Evolutionary conservation across 257 asterid species (phyloP).

Genomic region (Eucommia ulmoides): DNA sequence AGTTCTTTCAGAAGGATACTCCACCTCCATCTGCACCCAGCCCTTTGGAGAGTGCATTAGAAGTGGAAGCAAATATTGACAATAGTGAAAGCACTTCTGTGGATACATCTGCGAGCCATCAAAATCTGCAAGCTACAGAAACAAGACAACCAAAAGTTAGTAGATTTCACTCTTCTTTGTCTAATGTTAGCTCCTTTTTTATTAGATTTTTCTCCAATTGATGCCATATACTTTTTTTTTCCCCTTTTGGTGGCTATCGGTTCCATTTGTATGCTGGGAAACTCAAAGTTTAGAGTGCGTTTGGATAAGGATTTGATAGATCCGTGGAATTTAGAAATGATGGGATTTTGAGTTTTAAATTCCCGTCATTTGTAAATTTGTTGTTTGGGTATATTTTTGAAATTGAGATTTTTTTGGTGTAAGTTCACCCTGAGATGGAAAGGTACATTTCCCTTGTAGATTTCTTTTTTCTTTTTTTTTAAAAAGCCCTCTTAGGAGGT

Average conservation of each 20-base stretch:
- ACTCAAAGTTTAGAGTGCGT: no score
- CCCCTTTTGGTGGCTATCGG: background rate
- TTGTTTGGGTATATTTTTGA: no score
- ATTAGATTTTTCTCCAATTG: background rate
- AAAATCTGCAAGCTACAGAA: slow-evolving; percentile 9
- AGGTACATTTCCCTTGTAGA: no score
- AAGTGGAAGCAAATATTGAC: slow-evolving; percentile 13
- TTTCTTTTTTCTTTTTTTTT: no score
- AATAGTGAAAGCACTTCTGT: slow-evolving; percentile 11
- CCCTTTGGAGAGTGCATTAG: slow-evolving; percentile 12
- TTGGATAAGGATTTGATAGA: no score
- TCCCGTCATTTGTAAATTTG: no score
- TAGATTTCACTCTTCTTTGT: background rate
- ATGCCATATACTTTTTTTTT: no score
- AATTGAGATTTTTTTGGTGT: no score
- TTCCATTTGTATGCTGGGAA: slow-evolving; percentile 2
- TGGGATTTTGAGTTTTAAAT: no score
- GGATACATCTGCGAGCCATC: slow-evolving; percentile 14
- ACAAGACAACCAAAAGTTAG: slow-evolving; percentile 16
- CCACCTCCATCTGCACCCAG: slow-evolving; percentile 17
- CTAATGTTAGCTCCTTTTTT: background rate
- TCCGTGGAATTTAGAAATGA: no score
- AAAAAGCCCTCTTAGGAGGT: no score
- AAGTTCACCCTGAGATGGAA: no score
- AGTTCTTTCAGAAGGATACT: slow-evolving; percentile 11